These are phyloP conservation scores for Asterochloris erici DNA, from an alignment of 139 green algal species.

Conservation along the genomic window DNA sequence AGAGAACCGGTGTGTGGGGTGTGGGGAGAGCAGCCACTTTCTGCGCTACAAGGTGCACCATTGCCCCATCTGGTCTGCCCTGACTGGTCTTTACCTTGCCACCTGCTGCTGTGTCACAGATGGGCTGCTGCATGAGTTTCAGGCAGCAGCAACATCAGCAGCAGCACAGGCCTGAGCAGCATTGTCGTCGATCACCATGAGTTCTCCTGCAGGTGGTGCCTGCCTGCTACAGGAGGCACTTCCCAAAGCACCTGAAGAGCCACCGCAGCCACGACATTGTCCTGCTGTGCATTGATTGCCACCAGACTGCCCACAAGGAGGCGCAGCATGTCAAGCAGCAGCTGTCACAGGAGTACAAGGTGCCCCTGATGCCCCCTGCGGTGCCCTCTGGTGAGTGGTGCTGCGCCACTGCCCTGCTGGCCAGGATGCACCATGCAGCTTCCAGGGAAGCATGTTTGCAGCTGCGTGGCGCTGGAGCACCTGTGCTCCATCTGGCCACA, in stretches of 20 bases:
- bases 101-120: too few relatives aligned
- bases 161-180: not conserved
- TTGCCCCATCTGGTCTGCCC: too few relatives aligned
- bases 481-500: too few relatives aligned
- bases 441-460: not conserved
- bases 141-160: not conserved
- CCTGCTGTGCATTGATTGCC: conserved; percentile 74
- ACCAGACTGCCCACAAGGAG: conserved; percentile 37
- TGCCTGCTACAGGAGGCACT: conserved; percentile 65
- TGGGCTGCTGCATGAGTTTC: not conserved
- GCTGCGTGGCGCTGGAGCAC: too few relatives aligned
- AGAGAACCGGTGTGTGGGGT: conserved; percentile 71
- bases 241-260: conserved; percentile 69
- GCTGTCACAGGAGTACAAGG: conserved; percentile 46
- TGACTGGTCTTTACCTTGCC: too few relatives aligned
- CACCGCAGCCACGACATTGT: conserved; percentile 83
- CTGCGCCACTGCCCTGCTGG: not conserved
- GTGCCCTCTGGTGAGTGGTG: not conserved
- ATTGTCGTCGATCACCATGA: not conserved
- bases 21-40: conserved; percentile 67
- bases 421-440: not conserved
- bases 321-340: conserved; percentile 61
- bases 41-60: conserved; percentile 32
- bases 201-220: conserved; percentile 40
- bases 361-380: conserved; percentile 53